Evolutionary conservation across 1,284 basidiomycete genomes (phyloP).

Genomic region (Malassezia globosa): DNA sequence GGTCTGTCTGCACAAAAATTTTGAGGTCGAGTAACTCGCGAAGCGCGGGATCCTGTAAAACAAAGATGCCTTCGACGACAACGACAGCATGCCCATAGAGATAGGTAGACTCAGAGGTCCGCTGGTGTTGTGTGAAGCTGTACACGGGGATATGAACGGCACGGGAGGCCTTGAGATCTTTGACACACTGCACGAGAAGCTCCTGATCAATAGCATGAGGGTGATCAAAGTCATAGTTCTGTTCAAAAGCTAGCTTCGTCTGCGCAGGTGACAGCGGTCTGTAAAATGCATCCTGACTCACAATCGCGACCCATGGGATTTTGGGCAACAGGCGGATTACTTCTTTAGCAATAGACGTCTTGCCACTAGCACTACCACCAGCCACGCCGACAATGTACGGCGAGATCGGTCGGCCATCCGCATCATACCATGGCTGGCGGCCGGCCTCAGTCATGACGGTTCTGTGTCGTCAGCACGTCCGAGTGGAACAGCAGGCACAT

Average conservation of each 20-base stretch:
- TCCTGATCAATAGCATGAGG: slow-evolving; percentile 85
- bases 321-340: slow-evolving; percentile 35
- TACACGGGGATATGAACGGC: slow-evolving; percentile 68
- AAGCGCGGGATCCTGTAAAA: slow-evolving; percentile 58
- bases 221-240: slow-evolving; percentile 80
- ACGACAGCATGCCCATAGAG: slow-evolving; percentile 91
- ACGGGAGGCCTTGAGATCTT: slow-evolving; percentile 61
- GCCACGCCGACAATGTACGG: slow-evolving; percentile 18
- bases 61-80: slow-evolving; percentile 88
- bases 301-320: slow-evolving; percentile 41
- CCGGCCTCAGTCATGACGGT: slow-evolving; percentile 30
- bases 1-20: slow-evolving; percentile 61
- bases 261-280: slow-evolving; percentile 67
- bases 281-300: slow-evolving; percentile 79
- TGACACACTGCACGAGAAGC: slow-evolving; percentile 69
- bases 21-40: slow-evolving; percentile 82
- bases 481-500: slow-evolving; percentile 3
- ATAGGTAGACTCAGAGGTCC: slow-evolving; percentile 73
- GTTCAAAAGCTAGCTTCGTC: slow-evolving; percentile 64
- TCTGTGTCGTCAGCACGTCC: no score
- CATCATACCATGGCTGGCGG: slow-evolving; percentile 46
- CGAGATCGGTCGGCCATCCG: slow-evolving; percentile 56
- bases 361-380: slow-evolving; percentile 57
- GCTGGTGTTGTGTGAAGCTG: slow-evolving; percentile 81
- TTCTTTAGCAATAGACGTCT: slow-evolving; percentile 54